These are phyloP conservation scores for Peronosclerospora sorghi DNA, from an alignment of 352 stramenopile species.

Conservation along the genomic window DNA sequence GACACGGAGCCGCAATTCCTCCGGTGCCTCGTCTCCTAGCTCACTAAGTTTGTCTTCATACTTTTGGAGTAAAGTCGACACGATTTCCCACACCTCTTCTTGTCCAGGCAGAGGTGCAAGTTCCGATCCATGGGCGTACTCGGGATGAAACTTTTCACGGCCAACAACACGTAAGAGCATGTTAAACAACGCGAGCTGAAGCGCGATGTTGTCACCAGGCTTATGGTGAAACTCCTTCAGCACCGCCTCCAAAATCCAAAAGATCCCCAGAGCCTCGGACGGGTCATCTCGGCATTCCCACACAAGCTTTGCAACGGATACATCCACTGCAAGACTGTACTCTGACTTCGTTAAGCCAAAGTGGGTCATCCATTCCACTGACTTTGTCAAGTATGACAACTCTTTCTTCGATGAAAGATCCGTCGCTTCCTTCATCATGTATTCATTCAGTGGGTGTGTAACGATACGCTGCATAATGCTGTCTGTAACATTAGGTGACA, in stretches of 20 bases:
- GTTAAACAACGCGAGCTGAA: constrained; percentile 78
- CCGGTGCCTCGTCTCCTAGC: constrained; percentile 47
- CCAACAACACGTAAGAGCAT: constrained; percentile 78
- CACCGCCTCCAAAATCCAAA: constrained; percentile 63
- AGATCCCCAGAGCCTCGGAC: constrained; percentile 66
- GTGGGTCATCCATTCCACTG: constrained; percentile 86
- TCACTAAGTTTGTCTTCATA: constrained; percentile 71
- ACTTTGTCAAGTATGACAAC: constrained; percentile 80
- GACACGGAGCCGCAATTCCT: constrained; percentile 59
- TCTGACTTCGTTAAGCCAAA: constrained; percentile 69
- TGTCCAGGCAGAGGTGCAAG: constrained; percentile 56
- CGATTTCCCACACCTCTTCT: constrained; percentile 63
- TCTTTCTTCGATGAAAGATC: constrained; percentile 25
- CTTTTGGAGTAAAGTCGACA: constrained; percentile 44
- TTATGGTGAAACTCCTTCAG: constrained; percentile 83
- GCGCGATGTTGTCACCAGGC: constrained; percentile 67
- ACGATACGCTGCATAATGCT: constrained; percentile 87
- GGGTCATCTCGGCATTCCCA: constrained; percentile 81
- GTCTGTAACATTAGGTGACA: constrained; percentile 86
- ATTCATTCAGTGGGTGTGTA: constrained; percentile 66
- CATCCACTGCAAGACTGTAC: constrained; percentile 61
- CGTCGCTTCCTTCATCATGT: constrained; percentile 37
- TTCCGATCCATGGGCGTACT: constrained; percentile 52
- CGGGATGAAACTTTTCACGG: constrained; percentile 61
- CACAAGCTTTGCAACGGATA: constrained; percentile 66